Base-by-base conservation (phyloP, 2,329 filamentous ascomycete species). In the Aspergillus persii region DNA sequence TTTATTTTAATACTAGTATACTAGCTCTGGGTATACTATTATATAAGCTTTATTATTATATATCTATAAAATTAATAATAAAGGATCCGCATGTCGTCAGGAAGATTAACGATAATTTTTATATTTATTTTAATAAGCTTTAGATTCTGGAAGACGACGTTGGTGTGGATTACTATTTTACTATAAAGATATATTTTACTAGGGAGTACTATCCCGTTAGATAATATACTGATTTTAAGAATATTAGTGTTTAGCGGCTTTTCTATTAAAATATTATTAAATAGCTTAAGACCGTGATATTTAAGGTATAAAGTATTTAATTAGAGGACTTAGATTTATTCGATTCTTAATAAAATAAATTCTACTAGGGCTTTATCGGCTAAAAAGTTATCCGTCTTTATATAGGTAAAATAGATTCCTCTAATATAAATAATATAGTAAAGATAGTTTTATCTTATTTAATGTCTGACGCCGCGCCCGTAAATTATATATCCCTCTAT, bases 191-290 rank as follows among this genome's bases (percentile, higher is more conserved):
- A 63, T 69, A 66, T 60, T 60, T 69, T 15, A 23, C 31, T 30
- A 31, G 66, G 63, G 66, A 69, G 53, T 69, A 69, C 53, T 67
- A 53, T 54, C 66, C 66, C 47, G 27, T 31, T 61, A 61, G 59
- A 57, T 47, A 57, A 30, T 48, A 51, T 8, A 50, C 66, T 59
- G 56, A 61, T 41, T 68, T 68, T 31, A 66, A 69, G 50, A 41
- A 33, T 61, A 60, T 61, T 53, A 64, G 57, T 49, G 67, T 69
- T 58, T 66, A 69, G 62, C 58, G 65, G 58, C 66, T 68, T 44
- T 69, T 69, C 63, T 68, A 69, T 36, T 65, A 69, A 57, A 69
- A 69, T 36, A 66, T 69, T 44, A 58, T 69, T 59, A 68, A 68
- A 67, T 60, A 66, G 60, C 67, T 69, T 49, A 66, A 69, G 57